A percentile compares a stretch with the other conserved stretches of the same genome.
These are phyloP conservation scores for Biscutella auriculata DNA, from an alignment of 441 rosid species.

Conservation along the genomic window DNA sequence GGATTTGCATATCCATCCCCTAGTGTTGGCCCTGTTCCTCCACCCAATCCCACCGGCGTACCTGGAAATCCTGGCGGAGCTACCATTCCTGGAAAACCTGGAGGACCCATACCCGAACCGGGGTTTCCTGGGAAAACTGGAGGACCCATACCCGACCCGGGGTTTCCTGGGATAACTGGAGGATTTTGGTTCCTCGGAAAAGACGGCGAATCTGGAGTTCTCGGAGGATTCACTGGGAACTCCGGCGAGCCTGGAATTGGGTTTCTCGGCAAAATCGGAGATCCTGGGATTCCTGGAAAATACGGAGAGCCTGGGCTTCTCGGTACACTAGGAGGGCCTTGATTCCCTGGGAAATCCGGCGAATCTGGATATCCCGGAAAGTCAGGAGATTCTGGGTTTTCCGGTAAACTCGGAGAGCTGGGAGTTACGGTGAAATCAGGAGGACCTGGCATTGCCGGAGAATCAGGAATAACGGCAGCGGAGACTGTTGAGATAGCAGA, in stretches of 20 bases:
- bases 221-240: neutral
- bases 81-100: constrained; percentile 3
- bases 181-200: neutral
- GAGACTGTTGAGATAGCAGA: constrained; percentile 18
- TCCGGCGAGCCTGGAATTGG: constrained; percentile 10
- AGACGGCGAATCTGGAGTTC: too few relatives aligned
- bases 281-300: neutral
- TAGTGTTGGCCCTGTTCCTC: constrained; percentile 15
- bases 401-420: too few relatives aligned
- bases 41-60: constrained; percentile 16
- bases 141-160: constrained; percentile 1
- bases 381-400: neutral
- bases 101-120: neutral
- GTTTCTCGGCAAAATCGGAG: neutral
- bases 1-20: constrained; percentile 29
- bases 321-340: constrained; percentile 2
- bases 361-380: constrained; percentile 4
- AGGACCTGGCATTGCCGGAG: constrained; percentile 6
- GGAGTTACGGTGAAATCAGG: constrained; percentile 21
- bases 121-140: neutral
- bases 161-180: constrained; percentile 12
- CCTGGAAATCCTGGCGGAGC: constrained; percentile 8
- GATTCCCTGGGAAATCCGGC: constrained; percentile 11
- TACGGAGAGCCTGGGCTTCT: neutral
- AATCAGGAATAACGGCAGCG: constrained; percentile 20